Conservation (phyloP, 305 asterid genomes). For the Rubia tinctorum region DNA sequence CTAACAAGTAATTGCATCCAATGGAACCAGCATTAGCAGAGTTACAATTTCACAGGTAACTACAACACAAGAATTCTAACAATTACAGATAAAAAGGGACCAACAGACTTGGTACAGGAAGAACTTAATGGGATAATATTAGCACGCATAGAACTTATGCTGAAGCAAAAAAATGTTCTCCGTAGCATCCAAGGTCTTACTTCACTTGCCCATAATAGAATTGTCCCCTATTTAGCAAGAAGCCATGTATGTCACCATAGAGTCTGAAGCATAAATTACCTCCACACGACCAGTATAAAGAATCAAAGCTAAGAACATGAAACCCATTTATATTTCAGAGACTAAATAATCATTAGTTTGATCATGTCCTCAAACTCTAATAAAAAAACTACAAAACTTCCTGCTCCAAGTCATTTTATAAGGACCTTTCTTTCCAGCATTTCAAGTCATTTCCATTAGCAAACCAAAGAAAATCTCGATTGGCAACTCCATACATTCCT, state of each 20-base stretch:
- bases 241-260: background rate
- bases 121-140: background rate
- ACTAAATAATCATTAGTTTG: background rate
- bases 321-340: background rate
- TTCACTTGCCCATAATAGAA: background rate
- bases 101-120: background rate
- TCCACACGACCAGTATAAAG: background rate
- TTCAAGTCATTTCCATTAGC: too few species aligned
- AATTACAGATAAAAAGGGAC: background rate
- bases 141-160: background rate
- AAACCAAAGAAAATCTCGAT: too few species aligned
- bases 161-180: background rate
- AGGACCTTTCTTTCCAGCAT: background rate
- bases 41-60: background rate
- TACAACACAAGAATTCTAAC: background rate
- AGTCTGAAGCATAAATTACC: background rate
- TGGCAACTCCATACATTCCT: too few species aligned
- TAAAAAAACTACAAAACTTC: background rate
- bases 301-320: slow-evolving; percentile 2
- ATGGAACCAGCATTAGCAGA: background rate
- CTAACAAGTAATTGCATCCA: background rate
- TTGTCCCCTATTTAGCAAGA: background rate
- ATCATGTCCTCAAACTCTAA: background rate
- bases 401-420: background rate
- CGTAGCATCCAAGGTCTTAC: background rate